A percentile compares a stretch with the other conserved stretches of the same genome.
Evolutionary conservation across 2,329 filamentous ascomycete species (phyloP).

Genomic region (Pyrenophora graminea): DNA sequence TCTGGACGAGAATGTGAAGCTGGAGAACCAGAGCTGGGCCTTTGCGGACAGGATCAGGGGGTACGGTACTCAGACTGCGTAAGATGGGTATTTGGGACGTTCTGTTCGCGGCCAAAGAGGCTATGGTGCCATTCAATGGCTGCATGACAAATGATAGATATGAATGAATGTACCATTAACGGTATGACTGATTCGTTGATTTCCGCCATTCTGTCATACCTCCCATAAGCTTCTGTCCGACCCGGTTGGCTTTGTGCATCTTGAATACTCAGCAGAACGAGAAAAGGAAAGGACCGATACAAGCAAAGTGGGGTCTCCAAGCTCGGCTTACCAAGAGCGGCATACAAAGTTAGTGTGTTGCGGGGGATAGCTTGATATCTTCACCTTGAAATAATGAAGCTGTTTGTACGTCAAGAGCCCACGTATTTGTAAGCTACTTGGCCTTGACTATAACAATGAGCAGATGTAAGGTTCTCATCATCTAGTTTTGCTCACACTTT

Average conservation of each 20-base stretch:
- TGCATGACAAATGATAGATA: slow-evolving; percentile 38
- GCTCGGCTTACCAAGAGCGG: neutral
- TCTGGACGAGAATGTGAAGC: slow-evolving; percentile 78
- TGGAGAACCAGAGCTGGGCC: slow-evolving; percentile 96
- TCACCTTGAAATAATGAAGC: neutral
- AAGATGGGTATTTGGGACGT: slow-evolving; percentile 4
- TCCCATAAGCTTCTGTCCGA: neutral
- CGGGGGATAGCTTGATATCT: neutral
- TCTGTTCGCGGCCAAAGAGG: slow-evolving; percentile 3
- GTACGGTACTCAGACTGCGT: slow-evolving; percentile 78
- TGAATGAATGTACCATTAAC: slow-evolving; percentile 40
- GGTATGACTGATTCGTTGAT: slow-evolving; percentile 14
- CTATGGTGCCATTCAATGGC: slow-evolving; percentile 5
- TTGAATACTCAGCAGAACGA: neutral
- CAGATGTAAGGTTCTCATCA: no score
- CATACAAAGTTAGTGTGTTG: neutral
- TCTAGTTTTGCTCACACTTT: neutral
- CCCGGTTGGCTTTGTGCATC: neutral
- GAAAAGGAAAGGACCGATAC: neutral
- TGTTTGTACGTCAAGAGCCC: neutral
- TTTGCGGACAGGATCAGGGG: slow-evolving; percentile 95
- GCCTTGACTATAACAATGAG: neutral
- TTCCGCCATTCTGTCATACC: neutral
- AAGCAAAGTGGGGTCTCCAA: neutral
- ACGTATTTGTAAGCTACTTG: neutral